phyloP scores from a whole-genome alignment of 1,284 basidiomycete genomes.

The Cryptococcus depauperatus region DNA sequence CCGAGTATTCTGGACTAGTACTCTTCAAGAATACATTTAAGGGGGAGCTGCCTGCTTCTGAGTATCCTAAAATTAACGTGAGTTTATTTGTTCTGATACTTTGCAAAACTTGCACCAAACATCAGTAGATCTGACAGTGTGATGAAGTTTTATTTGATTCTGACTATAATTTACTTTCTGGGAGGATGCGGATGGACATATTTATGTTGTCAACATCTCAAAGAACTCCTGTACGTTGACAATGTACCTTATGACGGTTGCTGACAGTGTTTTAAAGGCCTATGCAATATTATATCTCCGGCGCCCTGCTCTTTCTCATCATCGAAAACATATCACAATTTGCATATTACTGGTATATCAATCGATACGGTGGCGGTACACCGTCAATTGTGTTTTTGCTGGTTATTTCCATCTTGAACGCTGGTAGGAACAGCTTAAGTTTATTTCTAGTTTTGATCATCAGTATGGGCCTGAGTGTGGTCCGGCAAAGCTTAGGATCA shows the following conservation, averaged over 20 bases:
- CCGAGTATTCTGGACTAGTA: conserved; percentile 72
- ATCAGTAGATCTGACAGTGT: conserved; percentile 2
- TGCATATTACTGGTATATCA: conserved; percentile 59
- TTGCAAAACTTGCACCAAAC: neutral
- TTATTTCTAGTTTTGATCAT: conserved; percentile 95
- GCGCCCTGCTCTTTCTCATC: conserved; percentile 75
- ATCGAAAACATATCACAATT: conserved; percentile 88
- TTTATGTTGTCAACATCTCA: conserved; percentile 70
- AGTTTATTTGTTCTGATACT: conserved; percentile 35
- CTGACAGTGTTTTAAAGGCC: conserved; percentile 12
- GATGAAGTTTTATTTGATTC: conserved; percentile 76
- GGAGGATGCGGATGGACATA: conserved; percentile 71
- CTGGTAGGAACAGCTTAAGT: conserved; percentile 83
- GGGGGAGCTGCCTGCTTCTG: conserved; percentile 80
- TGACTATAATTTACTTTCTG: conserved; percentile 67
- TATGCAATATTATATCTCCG: conserved; percentile 83
- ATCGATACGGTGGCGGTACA: conserved; percentile 70
- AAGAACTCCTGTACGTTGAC: conserved; percentile 62
- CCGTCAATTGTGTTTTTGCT: conserved; percentile 74
- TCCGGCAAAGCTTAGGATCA: conserved; percentile 41
- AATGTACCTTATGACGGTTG: neutral
- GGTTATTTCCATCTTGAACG: conserved; percentile 78
- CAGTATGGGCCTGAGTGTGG: conserved; percentile 75
- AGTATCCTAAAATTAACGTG: conserved; percentile 97
- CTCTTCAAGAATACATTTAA: conserved; percentile 82